phyloP scores from a whole-genome alignment of 352 stramenopile species.

The Globisporangium uncinulatum region DNA sequence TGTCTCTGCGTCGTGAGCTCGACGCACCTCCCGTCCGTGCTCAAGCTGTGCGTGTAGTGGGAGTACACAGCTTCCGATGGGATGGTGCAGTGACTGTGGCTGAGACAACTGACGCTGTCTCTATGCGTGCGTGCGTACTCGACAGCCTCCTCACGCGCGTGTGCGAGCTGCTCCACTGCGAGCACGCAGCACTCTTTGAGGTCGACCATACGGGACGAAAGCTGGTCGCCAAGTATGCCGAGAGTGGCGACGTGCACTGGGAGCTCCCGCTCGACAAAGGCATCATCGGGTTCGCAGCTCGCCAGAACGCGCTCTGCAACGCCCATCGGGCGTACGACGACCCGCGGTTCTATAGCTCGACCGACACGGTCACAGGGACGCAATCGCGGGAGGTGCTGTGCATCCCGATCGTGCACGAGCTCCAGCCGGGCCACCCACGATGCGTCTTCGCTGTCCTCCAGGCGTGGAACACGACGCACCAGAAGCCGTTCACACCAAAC shows the following conservation, averaged over 20 bases:
- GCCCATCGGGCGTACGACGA: constrained; percentile 65
- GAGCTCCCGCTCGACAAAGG: constrained; percentile 71
- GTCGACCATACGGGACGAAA: constrained; percentile 39
- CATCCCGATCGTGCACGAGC: constrained; percentile 57
- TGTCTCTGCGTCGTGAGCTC: constrained; percentile 58
- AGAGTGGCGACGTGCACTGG: constrained; percentile 39
- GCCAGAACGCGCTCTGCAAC: constrained; percentile 54
- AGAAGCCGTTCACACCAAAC: constrained; percentile 68
- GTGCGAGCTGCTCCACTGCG: constrained; percentile 62
- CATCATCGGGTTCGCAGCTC: constrained; percentile 47
- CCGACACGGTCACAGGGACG: constrained; percentile 58
- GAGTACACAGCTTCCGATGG: no score
- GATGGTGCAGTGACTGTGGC: no score
- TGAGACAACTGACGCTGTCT: no score
- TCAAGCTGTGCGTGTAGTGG: constrained; percentile 20
- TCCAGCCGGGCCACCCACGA: constrained; percentile 23
- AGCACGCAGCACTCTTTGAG: constrained; percentile 61
- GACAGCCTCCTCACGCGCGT: constrained; percentile 36
- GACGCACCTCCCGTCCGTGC: constrained; percentile 31
- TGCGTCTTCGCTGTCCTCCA: constrained; percentile 61
- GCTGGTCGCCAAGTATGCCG: constrained; percentile 28
- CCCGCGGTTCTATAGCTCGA: constrained; percentile 66
- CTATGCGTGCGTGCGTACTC: no score
- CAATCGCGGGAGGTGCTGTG: constrained; percentile 58
- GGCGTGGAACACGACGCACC: constrained; percentile 64